Conservation (phyloP, 805 yeast genomes). For the Saccharomyces eubayanus region DNA sequence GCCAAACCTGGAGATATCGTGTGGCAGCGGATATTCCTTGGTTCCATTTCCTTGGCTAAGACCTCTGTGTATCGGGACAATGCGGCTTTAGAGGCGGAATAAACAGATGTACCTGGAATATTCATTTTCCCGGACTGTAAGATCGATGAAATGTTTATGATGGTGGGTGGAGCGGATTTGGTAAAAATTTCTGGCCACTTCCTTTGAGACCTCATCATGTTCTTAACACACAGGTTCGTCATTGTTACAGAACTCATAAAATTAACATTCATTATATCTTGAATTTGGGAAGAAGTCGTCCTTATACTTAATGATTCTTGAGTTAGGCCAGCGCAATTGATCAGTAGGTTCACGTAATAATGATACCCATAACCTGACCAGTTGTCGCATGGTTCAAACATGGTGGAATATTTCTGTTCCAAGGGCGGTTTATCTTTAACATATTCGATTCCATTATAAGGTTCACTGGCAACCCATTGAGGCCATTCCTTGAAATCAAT, state of each 20-base stretch:
- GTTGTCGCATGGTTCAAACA: constrained; percentile 6
- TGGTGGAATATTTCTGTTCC: not conserved
- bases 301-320: constrained; percentile 20
- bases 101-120: constrained; percentile 25
- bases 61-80: constrained; percentile 20
- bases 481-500: constrained; percentile 27
- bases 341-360: constrained; percentile 17
- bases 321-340: constrained; percentile 29
- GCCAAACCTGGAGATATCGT: constrained; percentile 20
- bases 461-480: constrained; percentile 11
- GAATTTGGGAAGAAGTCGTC: constrained; percentile 10
- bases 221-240: constrained; percentile 14
- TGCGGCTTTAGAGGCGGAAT: constrained; percentile 30
- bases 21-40: constrained; percentile 12
- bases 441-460: constrained; percentile 12
- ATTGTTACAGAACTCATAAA: constrained; percentile 21
- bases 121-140: constrained; percentile 13
- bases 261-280: constrained; percentile 22
- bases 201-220: constrained; percentile 14
- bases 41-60: constrained; percentile 15
- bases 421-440: not conserved
- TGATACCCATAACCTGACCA: constrained; percentile 3
- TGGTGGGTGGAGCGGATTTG: constrained; percentile 6
- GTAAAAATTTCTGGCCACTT: not conserved
- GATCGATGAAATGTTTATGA: constrained; percentile 26